Conservation (phyloP, 495 filamentous ascomycete species). For the Barbatosphaeria neglecta region DNA sequence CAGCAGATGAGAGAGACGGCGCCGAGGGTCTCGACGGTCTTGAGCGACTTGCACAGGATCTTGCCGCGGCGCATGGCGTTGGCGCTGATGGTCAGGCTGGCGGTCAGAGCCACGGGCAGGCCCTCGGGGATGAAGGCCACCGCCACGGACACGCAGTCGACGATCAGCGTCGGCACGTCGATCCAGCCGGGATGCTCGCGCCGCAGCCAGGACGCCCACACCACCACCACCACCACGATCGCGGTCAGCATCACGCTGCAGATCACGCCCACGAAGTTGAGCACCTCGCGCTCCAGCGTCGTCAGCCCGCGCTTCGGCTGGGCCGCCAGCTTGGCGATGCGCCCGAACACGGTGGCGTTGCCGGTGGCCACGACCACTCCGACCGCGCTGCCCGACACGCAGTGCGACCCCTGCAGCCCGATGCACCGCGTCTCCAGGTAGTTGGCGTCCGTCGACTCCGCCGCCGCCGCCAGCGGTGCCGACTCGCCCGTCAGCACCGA, state of each 20-base stretch:
- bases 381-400: conserved; percentile 50
- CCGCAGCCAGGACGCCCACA: conserved; percentile 55
- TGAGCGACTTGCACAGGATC: conserved; percentile 53
- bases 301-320: conserved; percentile 49
- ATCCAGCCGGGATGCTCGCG: conserved; percentile 52
- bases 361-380: conserved; percentile 52
- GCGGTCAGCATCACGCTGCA: conserved; percentile 42
- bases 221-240: conserved; percentile 41
- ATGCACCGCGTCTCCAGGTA: conserved; percentile 65
- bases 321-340: conserved; percentile 56
- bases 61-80: conserved; percentile 52
- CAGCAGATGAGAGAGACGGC: conserved; percentile 56
- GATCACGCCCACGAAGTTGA: conserved; percentile 55
- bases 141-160: conserved; percentile 54
- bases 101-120: conserved; percentile 55
- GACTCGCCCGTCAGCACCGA: conserved; percentile 59
- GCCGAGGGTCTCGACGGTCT: conserved; percentile 59
- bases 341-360: conserved; percentile 51
- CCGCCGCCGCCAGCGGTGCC: conserved; percentile 45
- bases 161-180: conserved; percentile 53
- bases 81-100: conserved; percentile 44
- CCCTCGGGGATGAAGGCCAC: conserved; percentile 68
- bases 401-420: conserved; percentile 61
- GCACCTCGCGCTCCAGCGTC: conserved; percentile 55
- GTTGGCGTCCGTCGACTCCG: conserved; percentile 53